phyloP scores from a whole-genome alignment of 768 basidiomycete species.

The Pleurotus djamor region DNA sequence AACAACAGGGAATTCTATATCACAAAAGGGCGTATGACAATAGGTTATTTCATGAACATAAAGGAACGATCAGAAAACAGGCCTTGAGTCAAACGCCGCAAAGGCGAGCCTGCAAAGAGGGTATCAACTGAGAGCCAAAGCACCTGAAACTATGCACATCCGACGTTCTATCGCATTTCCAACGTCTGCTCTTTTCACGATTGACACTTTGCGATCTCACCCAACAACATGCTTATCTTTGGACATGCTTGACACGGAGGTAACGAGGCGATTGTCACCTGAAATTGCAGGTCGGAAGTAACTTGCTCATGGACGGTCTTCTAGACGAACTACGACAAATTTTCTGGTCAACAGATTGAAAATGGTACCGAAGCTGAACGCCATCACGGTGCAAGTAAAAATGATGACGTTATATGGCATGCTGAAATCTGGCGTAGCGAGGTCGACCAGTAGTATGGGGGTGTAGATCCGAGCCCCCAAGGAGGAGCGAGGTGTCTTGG shows the following conservation, averaged over 20 bases:
- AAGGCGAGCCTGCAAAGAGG: background rate
- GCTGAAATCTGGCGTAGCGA: conserved; percentile 98
- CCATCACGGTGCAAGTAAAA: conserved; percentile 87
- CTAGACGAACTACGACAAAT: conserved; percentile 57
- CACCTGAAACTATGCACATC: background rate
- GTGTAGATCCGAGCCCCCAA: conserved; percentile 64
- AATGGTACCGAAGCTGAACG: conserved; percentile 89
- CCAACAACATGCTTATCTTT: background rate
- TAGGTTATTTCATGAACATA: background rate
- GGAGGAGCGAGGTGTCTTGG: conserved; percentile 12
- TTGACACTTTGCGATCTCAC: background rate
- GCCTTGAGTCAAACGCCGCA: background rate
- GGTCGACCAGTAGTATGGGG: conserved; percentile 76
- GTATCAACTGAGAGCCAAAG: background rate
- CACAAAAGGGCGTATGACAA: background rate
- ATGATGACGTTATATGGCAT: conserved; percentile 99
- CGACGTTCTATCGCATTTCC: background rate
- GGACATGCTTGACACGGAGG: background rate
- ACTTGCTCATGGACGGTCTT: conserved; percentile 10
- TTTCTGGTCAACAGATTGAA: conserved; percentile 85
- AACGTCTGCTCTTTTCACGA: background rate
- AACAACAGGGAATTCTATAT: background rate
- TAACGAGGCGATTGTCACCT: background rate
- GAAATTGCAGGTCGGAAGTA: background rate
- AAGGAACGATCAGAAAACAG: conserved; percentile 1